Evolutionary conservation across 257 asterid genomes (phyloP).

Genomic region (Scutellaria barbata): DNA sequence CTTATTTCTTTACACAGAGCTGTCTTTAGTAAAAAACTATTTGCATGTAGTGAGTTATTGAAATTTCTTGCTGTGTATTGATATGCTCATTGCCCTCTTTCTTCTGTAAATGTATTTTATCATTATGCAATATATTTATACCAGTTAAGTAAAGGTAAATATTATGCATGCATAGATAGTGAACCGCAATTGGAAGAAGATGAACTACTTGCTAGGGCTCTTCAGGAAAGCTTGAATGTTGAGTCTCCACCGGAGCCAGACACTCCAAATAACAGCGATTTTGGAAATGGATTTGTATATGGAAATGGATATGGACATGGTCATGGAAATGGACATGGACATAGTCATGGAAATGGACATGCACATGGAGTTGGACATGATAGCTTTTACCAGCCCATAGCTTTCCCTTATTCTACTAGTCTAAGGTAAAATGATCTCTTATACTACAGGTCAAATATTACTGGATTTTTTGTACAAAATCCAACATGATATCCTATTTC

Average conservation of each 20-base stretch:
- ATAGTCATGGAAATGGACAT: slow-evolving; percentile 34
- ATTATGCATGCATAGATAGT: slow-evolving; percentile 52
- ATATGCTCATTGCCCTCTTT: neutral
- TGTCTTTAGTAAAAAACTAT: slow-evolving; percentile 13
- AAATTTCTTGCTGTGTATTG: neutral
- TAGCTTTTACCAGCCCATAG: slow-evolving; percentile 48
- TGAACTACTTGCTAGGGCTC: slow-evolving; percentile 85
- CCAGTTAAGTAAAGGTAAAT: slow-evolving; percentile 33
- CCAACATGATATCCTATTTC: neutral
- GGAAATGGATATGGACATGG: slow-evolving; percentile 41
- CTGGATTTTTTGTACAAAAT: neutral
- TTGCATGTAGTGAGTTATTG: slow-evolving; percentile 12
- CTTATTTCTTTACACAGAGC: neutral
- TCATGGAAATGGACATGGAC: slow-evolving; percentile 23
- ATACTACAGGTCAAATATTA: slow-evolving; percentile 7
- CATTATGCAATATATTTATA: slow-evolving; percentile 22
- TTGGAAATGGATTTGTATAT: slow-evolving; percentile 39
- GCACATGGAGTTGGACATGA: slow-evolving; percentile 46
- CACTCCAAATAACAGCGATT: slow-evolving; percentile 42
- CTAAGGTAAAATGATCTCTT: slow-evolving; percentile 42
- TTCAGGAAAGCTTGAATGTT: slow-evolving; percentile 76
- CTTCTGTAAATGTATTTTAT: slow-evolving; percentile 1
- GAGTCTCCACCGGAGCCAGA: slow-evolving; percentile 63
- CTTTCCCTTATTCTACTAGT: slow-evolving; percentile 44
- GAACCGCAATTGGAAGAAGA: slow-evolving; percentile 82